Percentiles rank a stretch among this genome's conserved stretches.
These are phyloP conservation scores for Acacia pycnantha DNA, from an alignment of 331 rosid species.

Conservation along the genomic window DNA sequence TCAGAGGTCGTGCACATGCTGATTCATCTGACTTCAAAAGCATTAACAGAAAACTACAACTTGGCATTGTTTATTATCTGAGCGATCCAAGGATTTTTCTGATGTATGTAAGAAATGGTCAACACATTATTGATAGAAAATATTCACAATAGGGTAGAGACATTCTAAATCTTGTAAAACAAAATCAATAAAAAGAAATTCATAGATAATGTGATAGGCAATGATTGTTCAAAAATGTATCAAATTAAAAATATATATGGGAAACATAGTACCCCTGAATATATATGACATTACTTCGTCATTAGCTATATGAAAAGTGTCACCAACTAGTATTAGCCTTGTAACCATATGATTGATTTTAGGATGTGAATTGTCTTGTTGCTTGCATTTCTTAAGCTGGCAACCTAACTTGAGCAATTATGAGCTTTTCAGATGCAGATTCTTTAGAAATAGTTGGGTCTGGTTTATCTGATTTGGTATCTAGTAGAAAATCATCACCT, in stretches of 20 bases:
- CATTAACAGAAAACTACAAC: constrained; percentile 34
- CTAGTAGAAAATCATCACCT: constrained; percentile 15
- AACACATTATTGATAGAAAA: not conserved
- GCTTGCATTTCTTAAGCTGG: not conserved
- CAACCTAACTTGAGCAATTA: not conserved
- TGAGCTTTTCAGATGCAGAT: not conserved
- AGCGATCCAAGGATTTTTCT: not conserved
- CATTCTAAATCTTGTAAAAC: not conserved
- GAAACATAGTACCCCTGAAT: not conserved
- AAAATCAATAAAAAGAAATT: not conserved
- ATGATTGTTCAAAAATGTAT: not conserved
- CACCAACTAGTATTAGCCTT: not conserved
- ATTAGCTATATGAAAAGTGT: not conserved
- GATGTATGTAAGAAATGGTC: not conserved
- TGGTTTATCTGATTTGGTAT: constrained; percentile 3
- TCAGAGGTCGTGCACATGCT: constrained; percentile 28
- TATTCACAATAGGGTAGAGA: not conserved
- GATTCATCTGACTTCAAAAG: constrained; percentile 29
- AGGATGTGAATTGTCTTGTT: constrained; percentile 3
- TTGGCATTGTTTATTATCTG: not conserved
- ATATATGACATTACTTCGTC: not conserved
- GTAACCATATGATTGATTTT: constrained; percentile 4
- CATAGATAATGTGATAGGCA: not conserved
- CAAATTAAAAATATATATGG: not conserved
- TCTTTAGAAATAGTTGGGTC: not conserved